These are phyloP conservation scores for peach (Prunus persica) DNA, from an alignment of 306 rosid genomes.

Conservation along the genomic window Prunus_persica_NCBIv2 NC_034014.1:23558001-23558500, in stretches of 20 bases:
- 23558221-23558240: slow-evolving; percentile 40
- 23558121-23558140: too few species aligned
- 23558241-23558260: slow-evolving; percentile 28
- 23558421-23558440: not conserved
- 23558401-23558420: not conserved
- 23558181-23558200: too few species aligned
- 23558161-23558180: too few species aligned
- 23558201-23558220: slow-evolving; percentile 24
- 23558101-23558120: too few species aligned
- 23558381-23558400: not conserved
- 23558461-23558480: too few species aligned
- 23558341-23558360: slow-evolving; percentile 35
- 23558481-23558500: too few species aligned
- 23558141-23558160: fast-evolving
- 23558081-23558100: fast-evolving
- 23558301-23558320: slow-evolving; percentile 36
- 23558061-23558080: fast-evolving
- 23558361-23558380: not conserved
- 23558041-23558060: too few species aligned
- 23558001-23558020: too few species aligned
- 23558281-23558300: not conserved
- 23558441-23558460: not conserved
- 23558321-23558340: slow-evolving; percentile 20
- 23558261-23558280: not conserved
- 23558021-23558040: too few species aligned